These are phyloP conservation scores for Debaryomyces castellii DNA, from an alignment of 805 yeast species.

Conservation along the genomic window DNA sequence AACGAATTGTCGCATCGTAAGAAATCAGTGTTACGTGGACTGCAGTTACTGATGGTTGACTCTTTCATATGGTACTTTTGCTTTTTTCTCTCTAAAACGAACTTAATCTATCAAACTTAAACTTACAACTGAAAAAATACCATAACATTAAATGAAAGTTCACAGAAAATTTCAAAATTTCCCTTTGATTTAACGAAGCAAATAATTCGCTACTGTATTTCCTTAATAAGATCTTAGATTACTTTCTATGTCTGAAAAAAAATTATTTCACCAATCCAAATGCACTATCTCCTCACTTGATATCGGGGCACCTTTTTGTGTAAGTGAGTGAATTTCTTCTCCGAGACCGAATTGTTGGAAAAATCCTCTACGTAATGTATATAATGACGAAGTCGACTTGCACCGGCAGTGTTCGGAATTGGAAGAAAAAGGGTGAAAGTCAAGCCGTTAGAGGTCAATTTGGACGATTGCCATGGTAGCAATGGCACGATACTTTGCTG, in stretches of 20 bases:
- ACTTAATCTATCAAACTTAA: neutral
- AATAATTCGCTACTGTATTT: conserved; percentile 1
- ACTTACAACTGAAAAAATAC: neutral
- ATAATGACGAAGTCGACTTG: neutral
- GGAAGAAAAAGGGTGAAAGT: neutral
- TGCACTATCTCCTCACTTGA: conserved; percentile 4
- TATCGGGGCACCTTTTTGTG: neutral
- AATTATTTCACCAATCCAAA: conserved; percentile 1
- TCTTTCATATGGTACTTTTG: neutral
- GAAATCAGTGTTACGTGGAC: neutral
- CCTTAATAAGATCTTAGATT: conserved; percentile 1
- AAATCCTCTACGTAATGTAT: neutral
- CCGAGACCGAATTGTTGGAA: conserved; percentile 4
- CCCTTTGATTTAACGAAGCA: neutral
- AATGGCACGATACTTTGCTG: neutral
- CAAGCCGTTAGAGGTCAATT: neutral
- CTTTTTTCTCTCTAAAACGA: neutral
- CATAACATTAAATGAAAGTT: neutral
- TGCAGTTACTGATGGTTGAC: neutral
- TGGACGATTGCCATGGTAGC: neutral
- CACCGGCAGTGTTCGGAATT: neutral
- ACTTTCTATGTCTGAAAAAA: conserved; percentile 1
- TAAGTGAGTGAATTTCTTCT: neutral
- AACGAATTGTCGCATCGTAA: neutral
- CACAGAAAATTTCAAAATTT: conserved; percentile 1